A percentile compares a stretch with the other conserved stretches of the same genome.
These are phyloP conservation scores for Solanum stenotomum DNA, from an alignment of 257 asterid genomes.

Conservation along the genomic window DNA sequence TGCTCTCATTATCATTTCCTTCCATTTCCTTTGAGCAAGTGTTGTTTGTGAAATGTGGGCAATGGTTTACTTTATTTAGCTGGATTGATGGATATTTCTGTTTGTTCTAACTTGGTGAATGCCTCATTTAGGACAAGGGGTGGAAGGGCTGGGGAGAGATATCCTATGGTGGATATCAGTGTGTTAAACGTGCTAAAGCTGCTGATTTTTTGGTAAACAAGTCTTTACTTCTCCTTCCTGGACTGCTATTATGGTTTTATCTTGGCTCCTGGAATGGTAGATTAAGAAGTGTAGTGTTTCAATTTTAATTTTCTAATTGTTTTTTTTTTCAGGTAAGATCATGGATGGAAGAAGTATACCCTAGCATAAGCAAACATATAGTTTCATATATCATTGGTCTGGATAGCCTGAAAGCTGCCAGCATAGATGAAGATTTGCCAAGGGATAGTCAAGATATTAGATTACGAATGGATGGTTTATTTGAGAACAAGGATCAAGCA, in stretches of 20 bases:
- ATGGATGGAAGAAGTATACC: constrained; percentile 84
- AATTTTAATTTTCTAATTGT: neutral
- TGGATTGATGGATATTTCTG: neutral
- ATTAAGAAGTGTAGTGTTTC: neutral
- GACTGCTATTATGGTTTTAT: neutral
- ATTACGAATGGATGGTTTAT: constrained; percentile 86
- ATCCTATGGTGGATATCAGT: constrained; percentile 79
- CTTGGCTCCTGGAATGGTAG: neutral
- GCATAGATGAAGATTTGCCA: constrained; percentile 11
- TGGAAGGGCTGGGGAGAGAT: constrained; percentile 99
- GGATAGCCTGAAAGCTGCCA: constrained; percentile 66
- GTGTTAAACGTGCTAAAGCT: constrained; percentile 75
- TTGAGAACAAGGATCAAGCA: constrained; percentile 80
- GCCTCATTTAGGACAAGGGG: constrained; percentile 48
- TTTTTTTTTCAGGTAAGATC: constrained; percentile 61
- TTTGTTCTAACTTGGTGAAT: neutral
- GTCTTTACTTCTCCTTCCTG: neutral
- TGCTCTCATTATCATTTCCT: neutral
- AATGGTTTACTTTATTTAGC: neutral
- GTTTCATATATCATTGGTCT: constrained; percentile 77
- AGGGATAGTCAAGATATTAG: constrained; percentile 53
- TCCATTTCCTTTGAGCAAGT: neutral
- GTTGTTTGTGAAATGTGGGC: neutral
- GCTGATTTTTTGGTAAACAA: constrained; percentile 79
- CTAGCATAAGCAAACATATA: constrained; percentile 37